phyloP scores from a whole-genome alignment of 768 basidiomycete genomes.

The Podaxis sp. region DNA sequence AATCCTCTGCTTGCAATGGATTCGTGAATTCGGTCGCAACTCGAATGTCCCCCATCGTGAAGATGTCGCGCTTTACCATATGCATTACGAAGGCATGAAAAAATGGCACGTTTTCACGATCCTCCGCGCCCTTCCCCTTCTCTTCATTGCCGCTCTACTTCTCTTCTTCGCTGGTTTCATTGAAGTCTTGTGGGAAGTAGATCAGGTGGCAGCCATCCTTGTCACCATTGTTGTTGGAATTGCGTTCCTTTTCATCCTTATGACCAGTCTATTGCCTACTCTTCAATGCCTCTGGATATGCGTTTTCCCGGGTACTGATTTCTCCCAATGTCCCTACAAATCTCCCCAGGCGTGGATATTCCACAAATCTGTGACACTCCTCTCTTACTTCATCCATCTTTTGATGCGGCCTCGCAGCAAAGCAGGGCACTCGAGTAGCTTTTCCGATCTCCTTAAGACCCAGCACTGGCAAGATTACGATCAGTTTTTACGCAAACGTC shows the following conservation, averaged over 20 bases:
- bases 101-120: slow-evolving; percentile 20
- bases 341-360: slow-evolving; percentile 15
- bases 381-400: background rate
- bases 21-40: slow-evolving; percentile 21
- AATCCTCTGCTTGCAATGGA: slow-evolving; percentile 22
- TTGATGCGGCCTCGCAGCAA: background rate
- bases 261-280: slow-evolving; percentile 19
- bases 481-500: background rate
- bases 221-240: slow-evolving; percentile 13
- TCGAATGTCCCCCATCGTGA: slow-evolving; percentile 13
- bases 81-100: slow-evolving; percentile 20
- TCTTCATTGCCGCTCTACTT: slow-evolving; percentile 19
- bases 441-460: background rate
- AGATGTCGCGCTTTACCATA: slow-evolving; percentile 14
- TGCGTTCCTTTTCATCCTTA: slow-evolving; percentile 14
- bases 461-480: slow-evolving; percentile 2
- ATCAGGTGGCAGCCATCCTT: slow-evolving; percentile 12
- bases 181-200: slow-evolving; percentile 19
- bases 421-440: background rate
- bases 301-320: background rate
- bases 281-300: slow-evolving; percentile 9
- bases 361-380: background rate
- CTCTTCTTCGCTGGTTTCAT: slow-evolving; percentile 22
- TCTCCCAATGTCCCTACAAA: slow-evolving; percentile 13
- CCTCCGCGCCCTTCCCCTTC: slow-evolving; percentile 14